These are phyloP conservation scores for Suillus alpinus DNA, from an alignment of 768 basidiomycete genomes.

Conservation along the genomic window DNA sequence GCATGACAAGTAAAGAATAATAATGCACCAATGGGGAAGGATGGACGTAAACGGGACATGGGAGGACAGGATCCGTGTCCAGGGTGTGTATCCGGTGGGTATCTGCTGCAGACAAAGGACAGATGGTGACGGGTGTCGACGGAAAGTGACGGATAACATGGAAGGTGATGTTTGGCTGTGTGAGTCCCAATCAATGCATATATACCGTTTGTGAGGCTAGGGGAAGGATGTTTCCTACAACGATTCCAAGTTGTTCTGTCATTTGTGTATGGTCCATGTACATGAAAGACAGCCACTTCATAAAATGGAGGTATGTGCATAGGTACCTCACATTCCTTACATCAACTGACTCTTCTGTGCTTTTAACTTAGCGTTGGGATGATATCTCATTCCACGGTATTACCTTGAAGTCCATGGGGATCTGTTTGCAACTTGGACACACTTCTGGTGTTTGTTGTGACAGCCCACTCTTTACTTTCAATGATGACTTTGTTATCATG, in stretches of 20 bases:
- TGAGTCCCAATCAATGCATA: too few relatives aligned
- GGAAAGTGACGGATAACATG: too few relatives aligned
- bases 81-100: too few relatives aligned
- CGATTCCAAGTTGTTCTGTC: background rate
- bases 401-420: slow-evolving; percentile 16
- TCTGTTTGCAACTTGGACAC: slow-evolving; percentile 24
- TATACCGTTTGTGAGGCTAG: too few relatives aligned
- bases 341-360: background rate
- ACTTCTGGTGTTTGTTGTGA: slow-evolving; percentile 7
- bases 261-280: background rate
- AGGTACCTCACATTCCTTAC: background rate
- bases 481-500: slow-evolving; percentile 19
- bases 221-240: too few relatives aligned
- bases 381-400: slow-evolving; percentile 13
- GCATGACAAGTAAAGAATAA: too few relatives aligned
- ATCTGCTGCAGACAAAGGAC: too few relatives aligned
- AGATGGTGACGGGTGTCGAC: too few relatives aligned
- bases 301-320: background rate
- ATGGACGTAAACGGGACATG: too few relatives aligned
- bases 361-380: slow-evolving; percentile 14
- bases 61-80: too few relatives aligned
- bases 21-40: too few relatives aligned
- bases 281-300: background rate
- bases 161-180: too few relatives aligned
- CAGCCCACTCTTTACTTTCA: background rate